Base-by-base conservation (phyloP, 23 red algal species). In the Pyropia yezoensis region DNA sequence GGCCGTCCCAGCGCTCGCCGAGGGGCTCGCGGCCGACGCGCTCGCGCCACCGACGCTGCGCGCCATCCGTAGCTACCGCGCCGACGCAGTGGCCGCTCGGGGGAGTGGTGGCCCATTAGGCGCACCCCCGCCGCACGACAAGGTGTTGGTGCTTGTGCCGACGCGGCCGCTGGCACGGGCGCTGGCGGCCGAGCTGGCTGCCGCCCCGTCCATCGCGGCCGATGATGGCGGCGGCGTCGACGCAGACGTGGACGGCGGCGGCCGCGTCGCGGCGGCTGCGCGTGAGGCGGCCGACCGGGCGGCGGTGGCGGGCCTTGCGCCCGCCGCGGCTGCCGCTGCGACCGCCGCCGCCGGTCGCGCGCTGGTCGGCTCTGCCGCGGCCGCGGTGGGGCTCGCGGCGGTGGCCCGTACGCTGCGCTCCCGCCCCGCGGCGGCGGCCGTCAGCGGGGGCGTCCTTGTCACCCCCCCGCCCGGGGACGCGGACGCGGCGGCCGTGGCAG, bases 121-220 rank as follows among this genome's bases (percentile, higher is more conserved):
- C 6, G 0, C 63, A 17, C n/a, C 32, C 6, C 18, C 63, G 11
- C 49, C 22, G 19, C 39, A 49, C 11, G 49, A 58, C 22, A 19
- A 33, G 25, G 61, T 50, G 49, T 33, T 97, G 17, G 80, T 97
- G 13, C 87, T 90, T 60, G 85, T 87, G 12, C 33, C 84, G 12
- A 88, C 93, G 49, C 68, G 76, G 61, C 72, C 56, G 50, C 63
- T 77, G 52, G 73, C 76, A 18, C 33, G 60, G 24, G 52, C 28
- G 22, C 39, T 78, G 64, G 85, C 85, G 4, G 39, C 63, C 13
- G 66, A 90, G 21, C 69, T 90, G 9, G 56, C 66, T 33, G 61
- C 47, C 58, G 39, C 39, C 11, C 18, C 18, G 8, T 66, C 26
- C 26, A 26, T 26, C 27, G 63, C 63, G 6, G 63, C 63, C 7